phyloP scores from a whole-genome alignment of 805 yeast species.

The Saccharomycopsis guyanensis region DNA sequence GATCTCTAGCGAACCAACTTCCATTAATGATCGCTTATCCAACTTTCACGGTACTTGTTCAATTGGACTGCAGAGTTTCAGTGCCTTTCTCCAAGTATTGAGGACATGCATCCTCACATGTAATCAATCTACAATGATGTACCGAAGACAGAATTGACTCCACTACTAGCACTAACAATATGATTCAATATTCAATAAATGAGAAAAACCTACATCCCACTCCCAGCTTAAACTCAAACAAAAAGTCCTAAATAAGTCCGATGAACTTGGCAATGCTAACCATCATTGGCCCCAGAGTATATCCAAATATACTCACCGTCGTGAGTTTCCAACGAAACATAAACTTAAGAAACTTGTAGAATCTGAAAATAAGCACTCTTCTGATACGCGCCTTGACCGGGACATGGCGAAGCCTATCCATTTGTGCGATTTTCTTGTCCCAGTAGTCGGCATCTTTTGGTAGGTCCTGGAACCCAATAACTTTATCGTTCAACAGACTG shows the following conservation, averaged over 20 bases:
- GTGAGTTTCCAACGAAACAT: background rate
- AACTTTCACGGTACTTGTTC: no score
- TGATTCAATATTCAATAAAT: no score
- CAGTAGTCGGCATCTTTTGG: background rate
- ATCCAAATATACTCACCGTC: background rate
- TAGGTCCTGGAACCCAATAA: background rate
- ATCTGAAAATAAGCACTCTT: background rate
- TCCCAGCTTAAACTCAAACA: no score
- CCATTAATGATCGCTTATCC: no score
- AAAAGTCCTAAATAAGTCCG: background rate
- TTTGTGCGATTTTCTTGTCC: background rate
- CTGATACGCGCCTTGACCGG: background rate
- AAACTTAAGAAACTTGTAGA: background rate
- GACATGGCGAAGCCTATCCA: background rate
- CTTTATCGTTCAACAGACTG: slow-evolving; percentile 6
- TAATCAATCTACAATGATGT: no score
- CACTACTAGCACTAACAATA: no score
- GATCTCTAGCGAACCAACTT: no score
- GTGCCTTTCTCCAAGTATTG: no score
- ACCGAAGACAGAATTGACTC: no score
- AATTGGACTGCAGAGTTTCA: no score
- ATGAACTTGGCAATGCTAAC: background rate
- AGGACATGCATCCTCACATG: no score
- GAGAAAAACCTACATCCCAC: no score
- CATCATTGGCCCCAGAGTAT: background rate